A percentile compares a stretch with the other conserved stretches of the same genome.
Conservation (phyloP, 169 alveolate genomes). For the Cryptosporidium muris region DNA sequence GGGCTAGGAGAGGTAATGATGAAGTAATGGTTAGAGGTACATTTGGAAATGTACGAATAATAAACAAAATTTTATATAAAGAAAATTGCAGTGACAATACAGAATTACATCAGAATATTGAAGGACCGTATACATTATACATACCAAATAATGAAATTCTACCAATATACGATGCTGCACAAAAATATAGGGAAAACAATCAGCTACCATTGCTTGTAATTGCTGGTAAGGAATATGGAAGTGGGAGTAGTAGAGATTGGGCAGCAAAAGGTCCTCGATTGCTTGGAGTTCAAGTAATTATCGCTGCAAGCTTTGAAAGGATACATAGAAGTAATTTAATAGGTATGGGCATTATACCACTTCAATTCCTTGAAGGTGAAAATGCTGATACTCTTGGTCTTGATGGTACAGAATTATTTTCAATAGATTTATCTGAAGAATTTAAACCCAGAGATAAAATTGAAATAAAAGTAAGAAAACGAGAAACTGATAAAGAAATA, state of each 20-base stretch:
- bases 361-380: constrained; percentile 89
- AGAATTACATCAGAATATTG: constrained; percentile 4
- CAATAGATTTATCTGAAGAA: constrained; percentile 20
- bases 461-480: no score
- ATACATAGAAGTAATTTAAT: constrained; percentile 95
- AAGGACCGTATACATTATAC: constrained; percentile 93
- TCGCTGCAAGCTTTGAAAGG: constrained; percentile 95
- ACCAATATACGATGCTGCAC: constrained; percentile 93
- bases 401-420: constrained; percentile 82
- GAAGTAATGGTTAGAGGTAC: constrained; percentile 97
- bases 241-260: constrained; percentile 97
- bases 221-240: constrained; percentile 94
- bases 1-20: constrained; percentile 97
- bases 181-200: constrained; percentile 75
- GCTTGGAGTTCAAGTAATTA: constrained; percentile 92
- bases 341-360: constrained; percentile 96
- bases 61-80: constrained; percentile 88
- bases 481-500: no score
- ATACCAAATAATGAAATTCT: constrained; percentile 88
- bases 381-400: constrained; percentile 88
- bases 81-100: no score
- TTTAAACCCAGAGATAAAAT: no score
- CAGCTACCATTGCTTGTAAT: constrained; percentile 75
- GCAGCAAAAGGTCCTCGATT: constrained; percentile 97
- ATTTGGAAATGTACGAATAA: constrained; percentile 94